These are phyloP conservation scores for Nowakowskiella sp. DNA, from an alignment of 192 early-diverging fungal species.

Conservation along the genomic window DNA sequence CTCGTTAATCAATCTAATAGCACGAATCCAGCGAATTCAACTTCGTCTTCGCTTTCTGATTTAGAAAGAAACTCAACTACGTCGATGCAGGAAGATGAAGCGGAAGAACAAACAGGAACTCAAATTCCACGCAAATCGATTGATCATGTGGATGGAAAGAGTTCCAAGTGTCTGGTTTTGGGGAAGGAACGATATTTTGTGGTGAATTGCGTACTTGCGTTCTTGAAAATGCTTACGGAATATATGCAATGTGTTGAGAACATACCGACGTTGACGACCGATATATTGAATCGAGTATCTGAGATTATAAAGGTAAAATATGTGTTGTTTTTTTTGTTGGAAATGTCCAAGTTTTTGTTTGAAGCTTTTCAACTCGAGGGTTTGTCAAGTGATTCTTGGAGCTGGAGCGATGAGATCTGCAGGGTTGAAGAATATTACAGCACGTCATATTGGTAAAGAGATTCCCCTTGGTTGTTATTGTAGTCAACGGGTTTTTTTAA, in stretches of 20 bases:
- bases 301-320: constrained; percentile 70
- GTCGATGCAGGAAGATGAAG: not conserved
- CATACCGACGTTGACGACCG: constrained; percentile 68
- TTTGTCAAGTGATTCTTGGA: constrained; percentile 95
- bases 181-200: constrained; percentile 72
- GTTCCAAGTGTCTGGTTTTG: constrained; percentile 60
- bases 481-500: constrained; percentile 1
- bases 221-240: constrained; percentile 87
- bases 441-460: constrained; percentile 77
- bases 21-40: constrained; percentile 28
- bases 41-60: not conserved
- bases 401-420: constrained; percentile 96
- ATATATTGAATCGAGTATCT: constrained; percentile 79
- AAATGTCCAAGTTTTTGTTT: not conserved
- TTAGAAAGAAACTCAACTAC: no score
- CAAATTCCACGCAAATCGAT: not conserved
- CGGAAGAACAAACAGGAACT: constrained; percentile 1
- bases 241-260: constrained; percentile 79
- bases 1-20: constrained; percentile 46
- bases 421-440: constrained; percentile 93
- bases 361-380: constrained; percentile 88
- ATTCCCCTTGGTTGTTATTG: not conserved
- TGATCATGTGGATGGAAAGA: constrained; percentile 5
- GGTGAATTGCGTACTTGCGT: constrained; percentile 78
- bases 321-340: not conserved